phyloP scores from a whole-genome alignment of 2,329 filamentous ascomycete species.

The Bipolaris bicolor region DNA sequence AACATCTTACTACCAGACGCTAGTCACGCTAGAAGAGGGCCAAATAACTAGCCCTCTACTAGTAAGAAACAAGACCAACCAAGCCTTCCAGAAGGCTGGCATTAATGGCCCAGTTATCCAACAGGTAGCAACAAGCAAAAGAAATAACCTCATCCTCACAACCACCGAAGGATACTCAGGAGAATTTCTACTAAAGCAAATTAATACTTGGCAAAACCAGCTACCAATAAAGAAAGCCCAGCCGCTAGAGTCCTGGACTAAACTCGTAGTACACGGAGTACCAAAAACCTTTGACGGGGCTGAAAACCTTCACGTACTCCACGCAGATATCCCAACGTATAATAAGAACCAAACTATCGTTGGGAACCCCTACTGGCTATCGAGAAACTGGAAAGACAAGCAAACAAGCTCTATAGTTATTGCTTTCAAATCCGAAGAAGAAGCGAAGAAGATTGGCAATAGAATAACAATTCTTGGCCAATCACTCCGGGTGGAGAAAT shows the following conservation, averaged over 20 bases:
- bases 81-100: not conserved
- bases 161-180: not conserved
- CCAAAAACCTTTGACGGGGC: not conserved
- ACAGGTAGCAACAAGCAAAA: not conserved
- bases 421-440: too few species aligned
- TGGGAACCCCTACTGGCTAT: too few species aligned
- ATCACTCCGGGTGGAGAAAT: too few species aligned
- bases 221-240: not conserved
- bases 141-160: not conserved
- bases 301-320: not conserved
- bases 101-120: not conserved
- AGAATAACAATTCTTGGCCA: too few species aligned
- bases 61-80: not conserved
- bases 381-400: too few species aligned
- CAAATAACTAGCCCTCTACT: not conserved
- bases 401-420: too few species aligned
- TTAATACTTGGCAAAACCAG: not conserved
- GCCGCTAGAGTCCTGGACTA: not conserved
- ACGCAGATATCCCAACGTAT: not conserved
- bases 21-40: not conserved
- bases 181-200: not conserved
- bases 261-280: not conserved
- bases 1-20: not conserved
- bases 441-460: too few species aligned
- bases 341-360: too few species aligned